A percentile compares a stretch with the other conserved stretches of the same genome.
phyloP scores from a whole-genome alignment of 768 basidiomycete species.

The Megacollybia marginata region DNA sequence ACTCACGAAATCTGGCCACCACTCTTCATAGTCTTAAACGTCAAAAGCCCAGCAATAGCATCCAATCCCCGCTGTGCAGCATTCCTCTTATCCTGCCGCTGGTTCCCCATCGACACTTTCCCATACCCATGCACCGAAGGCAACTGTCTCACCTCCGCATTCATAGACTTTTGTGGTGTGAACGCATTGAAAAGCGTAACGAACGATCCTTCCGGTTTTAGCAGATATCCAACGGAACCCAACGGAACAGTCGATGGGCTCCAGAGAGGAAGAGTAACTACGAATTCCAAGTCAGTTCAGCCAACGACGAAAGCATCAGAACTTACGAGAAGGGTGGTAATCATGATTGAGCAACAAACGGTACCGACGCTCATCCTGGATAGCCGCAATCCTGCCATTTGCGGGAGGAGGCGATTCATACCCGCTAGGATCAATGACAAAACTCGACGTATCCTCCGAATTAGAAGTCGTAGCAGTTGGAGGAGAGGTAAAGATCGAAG shows the following conservation, averaged over 20 bases:
- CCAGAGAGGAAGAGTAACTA: constrained; percentile 69
- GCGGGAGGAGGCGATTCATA: constrained; percentile 31
- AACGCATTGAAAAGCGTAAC: constrained; percentile 22
- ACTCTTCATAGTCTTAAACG: no score
- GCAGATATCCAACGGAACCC: constrained; percentile 72
- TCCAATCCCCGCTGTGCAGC: no score
- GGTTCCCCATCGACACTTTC: no score
- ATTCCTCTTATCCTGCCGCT: no score
- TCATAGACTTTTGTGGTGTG: no score
- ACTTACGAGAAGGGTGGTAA: constrained; percentile 63
- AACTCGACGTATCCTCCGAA: no score
- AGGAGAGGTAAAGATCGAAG: constrained; percentile 23
- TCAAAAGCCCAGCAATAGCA: no score
- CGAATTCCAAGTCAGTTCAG: not conserved
- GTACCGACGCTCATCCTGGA: constrained; percentile 60
- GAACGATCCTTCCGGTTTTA: constrained; percentile 61
- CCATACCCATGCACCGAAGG: no score
- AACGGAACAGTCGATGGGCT: constrained; percentile 51
- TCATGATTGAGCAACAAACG: constrained; percentile 57
- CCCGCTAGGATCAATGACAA: no score
- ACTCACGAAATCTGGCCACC: no score
- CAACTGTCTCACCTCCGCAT: no score
- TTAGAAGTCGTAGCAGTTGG: constrained; percentile 14
- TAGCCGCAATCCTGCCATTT: constrained; percentile 32
- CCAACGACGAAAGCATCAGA: not conserved